Evolutionary conservation across 2,329 filamentous ascomycete genomes (phyloP).

Genomic region (Sphaceloma murrayae): DNA sequence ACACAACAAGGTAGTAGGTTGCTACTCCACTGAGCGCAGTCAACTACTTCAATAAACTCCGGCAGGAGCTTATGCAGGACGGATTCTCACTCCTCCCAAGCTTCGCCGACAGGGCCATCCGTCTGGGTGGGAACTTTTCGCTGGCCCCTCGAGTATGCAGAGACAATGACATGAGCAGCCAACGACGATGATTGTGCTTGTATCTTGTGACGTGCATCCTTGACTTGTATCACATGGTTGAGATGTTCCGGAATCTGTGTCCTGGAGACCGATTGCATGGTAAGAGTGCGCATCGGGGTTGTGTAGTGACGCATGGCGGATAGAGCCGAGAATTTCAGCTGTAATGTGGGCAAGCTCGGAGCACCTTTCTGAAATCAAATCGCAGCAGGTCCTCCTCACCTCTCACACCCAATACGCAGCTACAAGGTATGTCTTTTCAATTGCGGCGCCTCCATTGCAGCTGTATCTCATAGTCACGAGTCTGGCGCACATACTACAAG

Average conservation of each 20-base stretch:
- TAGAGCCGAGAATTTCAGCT: constrained; percentile 13
- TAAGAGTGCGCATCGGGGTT: too few relatives aligned
- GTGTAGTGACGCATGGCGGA: constrained; percentile 6
- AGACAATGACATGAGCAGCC: constrained; percentile 14
- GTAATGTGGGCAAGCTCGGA: constrained; percentile 14
- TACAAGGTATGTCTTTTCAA: too few relatives aligned
- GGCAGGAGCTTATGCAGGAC: too few relatives aligned
- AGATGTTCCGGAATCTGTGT: not conserved
- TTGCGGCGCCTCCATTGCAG: too few relatives aligned
- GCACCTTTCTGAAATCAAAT: constrained; percentile 12
- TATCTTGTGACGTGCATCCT: not conserved
- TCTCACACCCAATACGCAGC: not conserved
- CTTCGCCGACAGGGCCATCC: not conserved
- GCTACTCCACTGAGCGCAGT: constrained; percentile 1
- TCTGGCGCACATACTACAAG: too few relatives aligned
- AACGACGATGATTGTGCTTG: not conserved
- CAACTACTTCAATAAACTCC: not conserved
- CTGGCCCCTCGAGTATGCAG: constrained; percentile 4
- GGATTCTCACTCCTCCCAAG: not conserved
- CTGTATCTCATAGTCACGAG: too few relatives aligned
- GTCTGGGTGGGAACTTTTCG: not conserved
- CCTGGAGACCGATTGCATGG: too few relatives aligned
- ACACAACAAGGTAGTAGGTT: constrained; percentile 14
- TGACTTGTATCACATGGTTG: not conserved
- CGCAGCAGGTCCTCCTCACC: not conserved